Evolutionary conservation across 2,329 filamentous ascomycete genomes (phyloP).

Genomic region (Aureobasidium lini): DNA sequence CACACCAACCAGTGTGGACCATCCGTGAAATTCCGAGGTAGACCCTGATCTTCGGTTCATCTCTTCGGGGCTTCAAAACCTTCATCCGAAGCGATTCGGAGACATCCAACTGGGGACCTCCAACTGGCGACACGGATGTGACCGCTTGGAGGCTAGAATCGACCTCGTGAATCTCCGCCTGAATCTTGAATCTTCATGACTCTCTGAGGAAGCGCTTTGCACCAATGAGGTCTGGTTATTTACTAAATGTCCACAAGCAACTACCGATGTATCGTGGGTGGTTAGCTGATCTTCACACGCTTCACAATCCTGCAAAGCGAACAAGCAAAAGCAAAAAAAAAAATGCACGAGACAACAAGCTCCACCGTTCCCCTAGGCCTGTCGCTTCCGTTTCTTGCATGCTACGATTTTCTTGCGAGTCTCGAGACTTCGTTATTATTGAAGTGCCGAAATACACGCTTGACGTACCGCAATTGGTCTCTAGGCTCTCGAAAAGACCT

Average conservation of each 20-base stretch:
- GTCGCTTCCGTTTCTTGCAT: not conserved
- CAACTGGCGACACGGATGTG: not conserved
- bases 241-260: not conserved
- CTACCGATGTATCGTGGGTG: not conserved
- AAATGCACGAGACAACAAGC: slow-evolving; percentile 9
- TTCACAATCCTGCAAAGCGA: slow-evolving; percentile 1
- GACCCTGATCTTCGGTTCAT: slow-evolving; percentile 10
- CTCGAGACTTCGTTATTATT: not conserved
- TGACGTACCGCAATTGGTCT: too few species aligned
- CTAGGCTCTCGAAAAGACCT: not conserved
- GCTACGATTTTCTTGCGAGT: not conserved
- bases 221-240: not conserved
- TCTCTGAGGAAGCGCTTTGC: not conserved
- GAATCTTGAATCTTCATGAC: slow-evolving; percentile 1
- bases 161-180: not conserved
- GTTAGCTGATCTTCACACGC: slow-evolving; percentile 6
- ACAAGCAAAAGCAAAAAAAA: not conserved
- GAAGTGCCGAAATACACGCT: too few species aligned
- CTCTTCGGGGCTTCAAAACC: not conserved
- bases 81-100: not conserved
- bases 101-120: not conserved
- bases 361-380: not conserved
- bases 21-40: slow-evolving; percentile 6
- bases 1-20: not conserved
- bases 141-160: not conserved